Evolutionary conservation across 768 basidiomycete species (phyloP), one percentile per base, ranked within the genome.

Genomic region (Termitomyces sp.): DNA sequence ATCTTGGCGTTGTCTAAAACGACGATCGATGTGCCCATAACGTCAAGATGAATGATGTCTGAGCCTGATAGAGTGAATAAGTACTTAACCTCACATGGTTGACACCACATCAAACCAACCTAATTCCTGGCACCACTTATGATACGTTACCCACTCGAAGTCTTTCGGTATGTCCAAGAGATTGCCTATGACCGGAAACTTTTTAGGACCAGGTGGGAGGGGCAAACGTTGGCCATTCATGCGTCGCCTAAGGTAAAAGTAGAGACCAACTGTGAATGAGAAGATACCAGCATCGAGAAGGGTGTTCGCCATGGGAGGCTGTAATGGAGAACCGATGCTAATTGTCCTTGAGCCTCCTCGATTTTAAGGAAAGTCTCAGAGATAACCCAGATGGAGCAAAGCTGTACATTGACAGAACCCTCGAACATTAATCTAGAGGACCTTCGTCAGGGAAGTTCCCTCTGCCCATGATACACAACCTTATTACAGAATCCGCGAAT

Each of bases 21-120:
- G 33, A 70, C 56, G n/a, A 71, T 57, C 0, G 65, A 66, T n/a
- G 63, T 63, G 3, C 70, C 69, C 1, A 57, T 53, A 4, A 66
- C 51, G 50, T 63, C 5, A 32, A 49, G 30, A 32, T 49, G 30
- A 49, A 49, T 49, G 14, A 49, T 49, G 48, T 49, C 48, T 16
- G 67, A 66, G 28, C 58, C 67, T 68, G 38, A 40, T 40, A 3
- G 9, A 14, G 23, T 26, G 30, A 9, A 8, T 43, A 12, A 32
- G 40, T 20, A 2, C 20, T 43, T 8, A 32, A 2, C 6, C 8
- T 33, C 35, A 7, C 13, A 35, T 12, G 12, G 9, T 12, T 10
- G 33, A 4, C n/a, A 44, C 0, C 3, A 8, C 14, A 18, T 1
- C 20, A 20, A 2, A 33, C 53, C 4, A 7, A 55, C 53, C 30